Evolutionary conservation across 768 basidiomycete genomes (phyloP).

Genomic region (Lentinula boryana): DNA sequence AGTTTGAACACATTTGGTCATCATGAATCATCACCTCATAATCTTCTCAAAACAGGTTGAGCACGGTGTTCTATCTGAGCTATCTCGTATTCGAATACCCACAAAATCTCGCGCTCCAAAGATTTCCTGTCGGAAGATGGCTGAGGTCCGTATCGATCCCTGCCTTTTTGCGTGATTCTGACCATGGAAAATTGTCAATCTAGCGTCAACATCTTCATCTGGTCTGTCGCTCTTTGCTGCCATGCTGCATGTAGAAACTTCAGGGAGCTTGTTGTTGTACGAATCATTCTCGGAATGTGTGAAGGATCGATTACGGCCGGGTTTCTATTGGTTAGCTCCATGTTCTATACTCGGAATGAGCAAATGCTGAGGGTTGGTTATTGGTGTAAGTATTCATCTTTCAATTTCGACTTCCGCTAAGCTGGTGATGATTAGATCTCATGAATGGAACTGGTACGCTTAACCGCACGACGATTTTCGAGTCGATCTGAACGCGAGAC

Average conservation of each 20-base stretch:
- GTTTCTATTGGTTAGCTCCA: constrained; percentile 69
- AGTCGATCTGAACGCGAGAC: neutral
- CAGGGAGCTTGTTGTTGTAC: constrained; percentile 53
- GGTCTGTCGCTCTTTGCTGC: constrained; percentile 54
- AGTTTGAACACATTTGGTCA: neutral
- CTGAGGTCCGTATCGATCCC: constrained; percentile 47
- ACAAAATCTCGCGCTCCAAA: constrained; percentile 65
- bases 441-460: constrained; percentile 66
- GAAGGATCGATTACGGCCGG: constrained; percentile 71
- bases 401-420: too few relatives aligned
- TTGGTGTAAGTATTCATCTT: constrained; percentile 50
- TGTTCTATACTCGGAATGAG: constrained; percentile 74
- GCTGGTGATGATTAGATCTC: too few relatives aligned
- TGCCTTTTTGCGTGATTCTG: neutral
- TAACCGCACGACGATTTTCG: too few relatives aligned
- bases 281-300: constrained; percentile 65
- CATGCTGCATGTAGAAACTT: constrained; percentile 74
- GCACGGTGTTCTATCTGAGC: constrained; percentile 68
- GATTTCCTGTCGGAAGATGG: constrained; percentile 75
- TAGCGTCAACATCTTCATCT: constrained; percentile 62
- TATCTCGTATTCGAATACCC: constrained; percentile 71
- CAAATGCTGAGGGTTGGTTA: constrained; percentile 67
- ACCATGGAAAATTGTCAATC: neutral
- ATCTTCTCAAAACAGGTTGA: constrained; percentile 43
- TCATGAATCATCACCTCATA: neutral